Conservation (phyloP, 1,139 yeast species). For the Taphrina pruni region DNA sequence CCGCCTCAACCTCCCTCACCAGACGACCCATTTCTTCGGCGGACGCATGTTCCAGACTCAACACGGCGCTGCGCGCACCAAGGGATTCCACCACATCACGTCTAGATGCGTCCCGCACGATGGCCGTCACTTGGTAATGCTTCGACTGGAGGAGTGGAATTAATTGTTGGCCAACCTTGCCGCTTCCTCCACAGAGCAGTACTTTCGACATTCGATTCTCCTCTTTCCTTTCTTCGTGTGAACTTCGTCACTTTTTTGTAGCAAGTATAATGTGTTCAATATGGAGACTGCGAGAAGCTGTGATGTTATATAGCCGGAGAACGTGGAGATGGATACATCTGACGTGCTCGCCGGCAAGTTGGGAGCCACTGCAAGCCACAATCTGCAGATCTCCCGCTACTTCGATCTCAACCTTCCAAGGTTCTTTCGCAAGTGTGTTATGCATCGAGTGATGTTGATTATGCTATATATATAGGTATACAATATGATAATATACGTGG, state of each 20-base stretch:
- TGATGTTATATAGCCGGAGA: background rate
- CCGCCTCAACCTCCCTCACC: conserved; percentile 56
- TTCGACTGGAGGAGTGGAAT: conserved; percentile 47
- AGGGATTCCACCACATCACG: conserved; percentile 52
- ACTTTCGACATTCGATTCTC: conserved; percentile 48
- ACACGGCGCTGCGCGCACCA: conserved; percentile 55
- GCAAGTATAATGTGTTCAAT: too few relatives aligned
- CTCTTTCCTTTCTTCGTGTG: too few relatives aligned
- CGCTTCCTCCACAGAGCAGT: conserved; percentile 68
- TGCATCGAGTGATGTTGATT: too few relatives aligned
- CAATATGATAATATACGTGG: too few relatives aligned
- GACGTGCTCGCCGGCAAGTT: conserved; percentile 13
- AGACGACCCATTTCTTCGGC: conserved; percentile 54
- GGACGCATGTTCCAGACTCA: conserved; percentile 55
- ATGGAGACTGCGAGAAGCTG: too few relatives aligned
- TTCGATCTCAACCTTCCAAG: too few relatives aligned
- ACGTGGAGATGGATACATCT: conserved; percentile 1
- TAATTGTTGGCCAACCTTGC: conserved; percentile 61
- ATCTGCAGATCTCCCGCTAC: conserved; percentile 2
- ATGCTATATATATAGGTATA: too few relatives aligned
- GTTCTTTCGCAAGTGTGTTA: too few relatives aligned
- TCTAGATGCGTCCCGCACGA: conserved; percentile 61
- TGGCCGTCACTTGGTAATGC: conserved; percentile 52
- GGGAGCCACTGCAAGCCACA: conserved; percentile 17
- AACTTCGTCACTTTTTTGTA: too few relatives aligned